Percentiles rank a stretch among this genome's conserved stretches.
These are phyloP conservation scores for Berberis vulgaris DNA, from an alignment of 164 flowering plant species.

Conservation along the genomic window DNA sequence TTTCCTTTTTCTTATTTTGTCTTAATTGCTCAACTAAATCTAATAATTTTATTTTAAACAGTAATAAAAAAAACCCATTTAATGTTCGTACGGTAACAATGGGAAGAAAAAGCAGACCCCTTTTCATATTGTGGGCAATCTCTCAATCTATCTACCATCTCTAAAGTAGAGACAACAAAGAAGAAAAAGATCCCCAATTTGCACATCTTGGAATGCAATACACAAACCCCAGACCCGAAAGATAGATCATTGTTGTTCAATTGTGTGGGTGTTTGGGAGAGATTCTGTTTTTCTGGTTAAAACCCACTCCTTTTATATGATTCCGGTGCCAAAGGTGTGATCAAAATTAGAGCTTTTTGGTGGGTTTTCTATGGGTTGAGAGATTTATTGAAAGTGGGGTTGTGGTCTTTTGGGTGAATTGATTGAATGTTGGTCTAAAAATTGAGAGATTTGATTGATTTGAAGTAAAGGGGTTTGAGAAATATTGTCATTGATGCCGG, in stretches of 20 bases:
- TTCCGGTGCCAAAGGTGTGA: neutral
- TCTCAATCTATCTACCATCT: neutral
- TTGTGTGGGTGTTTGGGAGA: neutral
- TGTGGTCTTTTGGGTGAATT: neutral
- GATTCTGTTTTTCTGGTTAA: neutral
- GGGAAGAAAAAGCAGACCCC: neutral
- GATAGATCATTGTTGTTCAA: neutral
- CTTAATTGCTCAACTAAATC: too few species aligned
- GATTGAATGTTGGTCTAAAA: conserved; percentile 3
- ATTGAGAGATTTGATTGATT: neutral
- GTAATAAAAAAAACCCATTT: too few species aligned
- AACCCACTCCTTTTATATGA: neutral
- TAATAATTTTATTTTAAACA: too few species aligned
- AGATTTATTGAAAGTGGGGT: conserved; percentile 4
- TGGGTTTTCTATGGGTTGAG: neutral
- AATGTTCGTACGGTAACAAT: too few species aligned
- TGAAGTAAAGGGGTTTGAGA: neutral
- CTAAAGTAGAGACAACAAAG: neutral
- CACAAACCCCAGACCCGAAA: too few species aligned
- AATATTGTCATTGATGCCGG: conserved; percentile 12
- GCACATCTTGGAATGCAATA: neutral
- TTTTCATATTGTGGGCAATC: conserved; percentile 2
- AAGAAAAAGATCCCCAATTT: conserved; percentile 5
- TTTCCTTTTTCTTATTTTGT: too few species aligned
- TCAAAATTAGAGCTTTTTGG: neutral